phyloP scores from a whole-genome alignment of 805 yeast genomes.

The Cyberlindnera petersonii region DNA sequence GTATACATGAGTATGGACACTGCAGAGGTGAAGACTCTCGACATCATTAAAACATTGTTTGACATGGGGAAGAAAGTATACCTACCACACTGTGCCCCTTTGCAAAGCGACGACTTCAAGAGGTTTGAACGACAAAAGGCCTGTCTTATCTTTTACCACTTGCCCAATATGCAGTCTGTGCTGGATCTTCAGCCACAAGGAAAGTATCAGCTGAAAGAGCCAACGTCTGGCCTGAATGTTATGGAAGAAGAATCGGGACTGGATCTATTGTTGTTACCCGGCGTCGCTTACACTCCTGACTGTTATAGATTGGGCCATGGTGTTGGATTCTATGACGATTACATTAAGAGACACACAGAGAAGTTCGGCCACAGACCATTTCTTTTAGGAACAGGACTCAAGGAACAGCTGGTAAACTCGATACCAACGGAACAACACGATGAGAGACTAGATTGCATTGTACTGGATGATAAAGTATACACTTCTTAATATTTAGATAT shows the following conservation, averaged over 20 bases:
- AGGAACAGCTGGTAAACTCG: slow-evolving; percentile 51
- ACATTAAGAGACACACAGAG: slow-evolving; percentile 44
- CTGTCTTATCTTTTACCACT: slow-evolving; percentile 53
- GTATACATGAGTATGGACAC: slow-evolving; percentile 74
- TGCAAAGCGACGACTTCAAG: slow-evolving; percentile 26
- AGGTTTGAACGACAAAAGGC: slow-evolving; percentile 30
- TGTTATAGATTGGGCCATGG: slow-evolving; percentile 79
- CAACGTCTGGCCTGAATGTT: slow-evolving; percentile 34
- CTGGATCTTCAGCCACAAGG: slow-evolving; percentile 59
- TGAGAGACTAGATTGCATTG: slow-evolving; percentile 50
- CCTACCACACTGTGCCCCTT: slow-evolving; percentile 48
- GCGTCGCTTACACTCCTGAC: slow-evolving; percentile 64
- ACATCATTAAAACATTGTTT: slow-evolving; percentile 51
- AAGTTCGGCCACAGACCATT: slow-evolving; percentile 32
- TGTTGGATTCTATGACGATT: slow-evolving; percentile 88
- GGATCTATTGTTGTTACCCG: slow-evolving; percentile 80
- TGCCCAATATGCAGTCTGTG: slow-evolving; percentile 42
- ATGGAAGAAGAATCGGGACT: slow-evolving; percentile 39
- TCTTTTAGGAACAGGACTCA: slow-evolving; percentile 61
- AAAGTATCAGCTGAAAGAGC: slow-evolving; percentile 64
- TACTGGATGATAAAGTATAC: slow-evolving; percentile 36
- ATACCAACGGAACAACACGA: slow-evolving; percentile 66
- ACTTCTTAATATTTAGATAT: not conserved
- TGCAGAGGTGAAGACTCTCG: slow-evolving; percentile 62
- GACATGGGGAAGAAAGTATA: slow-evolving; percentile 47